Evolutionary conservation across 768 basidiomycete species (phyloP).

Genomic region (Lactifluus rugatus): DNA sequence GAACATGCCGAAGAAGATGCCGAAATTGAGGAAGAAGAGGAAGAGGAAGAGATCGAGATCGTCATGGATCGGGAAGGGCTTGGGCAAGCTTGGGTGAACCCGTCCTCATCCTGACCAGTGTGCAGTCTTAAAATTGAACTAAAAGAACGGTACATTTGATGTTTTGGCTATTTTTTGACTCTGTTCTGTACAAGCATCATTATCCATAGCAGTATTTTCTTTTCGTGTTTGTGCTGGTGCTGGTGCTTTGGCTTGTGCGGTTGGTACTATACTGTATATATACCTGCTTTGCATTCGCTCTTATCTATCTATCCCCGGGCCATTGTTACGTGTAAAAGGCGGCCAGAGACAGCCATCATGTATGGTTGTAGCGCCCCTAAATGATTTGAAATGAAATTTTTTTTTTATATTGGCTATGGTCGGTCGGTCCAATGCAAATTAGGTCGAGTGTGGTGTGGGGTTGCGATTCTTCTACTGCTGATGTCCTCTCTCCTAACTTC

Average conservation of each 20-base stretch:
- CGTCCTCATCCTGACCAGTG: conserved; percentile 11
- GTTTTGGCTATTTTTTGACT: no score
- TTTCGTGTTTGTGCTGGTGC: no score
- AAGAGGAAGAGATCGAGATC: conserved; percentile 71
- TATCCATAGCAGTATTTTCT: conserved; percentile 15
- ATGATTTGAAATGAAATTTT: background rate
- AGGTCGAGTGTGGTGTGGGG: background rate
- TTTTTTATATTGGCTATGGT: background rate
- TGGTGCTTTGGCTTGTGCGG: no score
- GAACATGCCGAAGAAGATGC: conserved; percentile 27
- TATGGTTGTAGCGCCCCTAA: background rate
- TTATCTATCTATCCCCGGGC: no score
- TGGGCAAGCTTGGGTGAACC: conserved; percentile 13
- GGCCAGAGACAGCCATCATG: no score
- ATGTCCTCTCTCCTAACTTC: background rate
- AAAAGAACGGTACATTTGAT: no score
- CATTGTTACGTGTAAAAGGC: no score
- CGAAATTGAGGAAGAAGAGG: conserved; percentile 46
- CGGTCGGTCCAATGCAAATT: background rate
- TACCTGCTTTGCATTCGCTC: background rate
- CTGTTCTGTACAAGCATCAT: conserved; percentile 16
- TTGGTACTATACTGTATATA: no score
- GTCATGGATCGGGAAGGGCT: conserved; percentile 46
- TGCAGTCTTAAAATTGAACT: no score
- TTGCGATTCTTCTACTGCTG: background rate